A percentile compares a stretch with the other conserved stretches of the same genome.
Conservation (phyloP, 768 basidiomycete genomes). For the Rubroboletus pulcherrimus region DNA sequence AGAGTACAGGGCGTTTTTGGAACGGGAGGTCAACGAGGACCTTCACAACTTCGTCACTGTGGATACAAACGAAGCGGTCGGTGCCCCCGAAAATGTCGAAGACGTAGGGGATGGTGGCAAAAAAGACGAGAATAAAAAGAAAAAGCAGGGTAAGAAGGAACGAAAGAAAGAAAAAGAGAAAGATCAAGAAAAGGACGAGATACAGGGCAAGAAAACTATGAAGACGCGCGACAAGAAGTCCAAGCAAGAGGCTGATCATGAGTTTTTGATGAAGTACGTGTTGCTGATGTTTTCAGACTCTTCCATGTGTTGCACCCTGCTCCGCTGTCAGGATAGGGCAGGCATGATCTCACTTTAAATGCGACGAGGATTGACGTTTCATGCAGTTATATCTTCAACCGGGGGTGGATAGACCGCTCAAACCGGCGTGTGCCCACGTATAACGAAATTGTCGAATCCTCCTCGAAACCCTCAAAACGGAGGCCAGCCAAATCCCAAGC, state of each 20-base stretch:
- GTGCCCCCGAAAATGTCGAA: conserved; percentile 23
- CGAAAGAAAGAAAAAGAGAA: conserved; percentile 30
- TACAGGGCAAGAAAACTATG: conserved; percentile 20
- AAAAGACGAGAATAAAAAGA: conserved; percentile 32
- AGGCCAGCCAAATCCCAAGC: conserved; percentile 15
- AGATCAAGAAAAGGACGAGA: conserved; percentile 11
- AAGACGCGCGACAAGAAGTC: conserved; percentile 25
- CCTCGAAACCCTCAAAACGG: conserved; percentile 25
- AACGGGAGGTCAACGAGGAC: conserved; percentile 78
- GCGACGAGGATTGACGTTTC: background rate
- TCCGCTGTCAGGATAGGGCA: background rate
- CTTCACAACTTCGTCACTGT: conserved; percentile 64
- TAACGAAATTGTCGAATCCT: conserved; percentile 61
- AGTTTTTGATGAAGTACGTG: conserved; percentile 86
- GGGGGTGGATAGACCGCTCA: conserved; percentile 92
- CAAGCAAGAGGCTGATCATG: conserved; percentile 70
- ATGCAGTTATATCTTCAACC: conserved; percentile 88
- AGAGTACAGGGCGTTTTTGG: conserved; percentile 78
- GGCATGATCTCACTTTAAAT: background rate
- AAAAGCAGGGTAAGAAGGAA: conserved; percentile 33
- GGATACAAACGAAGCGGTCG: conserved; percentile 22
- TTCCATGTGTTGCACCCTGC: background rate
- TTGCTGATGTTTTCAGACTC: background rate
- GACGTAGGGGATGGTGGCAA: conserved; percentile 24
- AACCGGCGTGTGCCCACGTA: conserved; percentile 79